Conservation (phyloP, 768 basidiomycete species). For the Scleroderma citrinum region DNA sequence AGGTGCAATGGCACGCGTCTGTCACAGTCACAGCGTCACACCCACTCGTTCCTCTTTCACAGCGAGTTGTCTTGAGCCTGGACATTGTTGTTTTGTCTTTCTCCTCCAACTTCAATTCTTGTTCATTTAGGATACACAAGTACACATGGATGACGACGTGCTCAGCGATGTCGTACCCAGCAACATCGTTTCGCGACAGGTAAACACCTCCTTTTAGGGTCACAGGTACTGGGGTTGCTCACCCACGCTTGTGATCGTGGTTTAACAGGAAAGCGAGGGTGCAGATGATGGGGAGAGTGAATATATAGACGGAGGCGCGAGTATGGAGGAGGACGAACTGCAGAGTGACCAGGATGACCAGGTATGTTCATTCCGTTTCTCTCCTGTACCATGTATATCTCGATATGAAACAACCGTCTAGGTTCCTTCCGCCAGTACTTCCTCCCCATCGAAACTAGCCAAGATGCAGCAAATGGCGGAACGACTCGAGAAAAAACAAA, state of each 20-base stretch:
- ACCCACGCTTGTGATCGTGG: conserved; percentile 13
- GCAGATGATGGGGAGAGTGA: conserved; percentile 69
- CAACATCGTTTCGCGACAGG: conserved; percentile 88
- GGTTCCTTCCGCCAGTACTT: conserved; percentile 16
- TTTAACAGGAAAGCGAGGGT: conserved; percentile 56
- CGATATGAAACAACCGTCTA: conserved; percentile 7
- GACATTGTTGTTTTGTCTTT: too few species aligned
- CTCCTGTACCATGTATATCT: neutral
- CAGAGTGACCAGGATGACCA: conserved; percentile 47
- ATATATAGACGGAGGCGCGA: conserved; percentile 49
- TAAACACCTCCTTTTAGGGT: conserved; percentile 24
- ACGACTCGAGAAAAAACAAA: conserved; percentile 41
- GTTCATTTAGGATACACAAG: conserved; percentile 8
- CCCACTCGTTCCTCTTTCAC: neutral
- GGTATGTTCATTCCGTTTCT: conserved; percentile 15
- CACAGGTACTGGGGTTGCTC: neutral
- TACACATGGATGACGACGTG: conserved; percentile 63
- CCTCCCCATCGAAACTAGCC: conserved; percentile 27
- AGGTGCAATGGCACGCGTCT: too few species aligned
- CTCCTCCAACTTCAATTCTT: neutral
- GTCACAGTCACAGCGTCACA: neutral
- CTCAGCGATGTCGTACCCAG: conserved; percentile 88
- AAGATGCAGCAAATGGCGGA: conserved; percentile 35
- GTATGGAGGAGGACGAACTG: conserved; percentile 57
- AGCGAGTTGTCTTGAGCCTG: neutral